Percentiles rank a stretch among this genome's conserved stretches.
Conservation (phyloP, 2,329 filamentous ascomycete species). For the Pseudogymnoascus sp. region DNA sequence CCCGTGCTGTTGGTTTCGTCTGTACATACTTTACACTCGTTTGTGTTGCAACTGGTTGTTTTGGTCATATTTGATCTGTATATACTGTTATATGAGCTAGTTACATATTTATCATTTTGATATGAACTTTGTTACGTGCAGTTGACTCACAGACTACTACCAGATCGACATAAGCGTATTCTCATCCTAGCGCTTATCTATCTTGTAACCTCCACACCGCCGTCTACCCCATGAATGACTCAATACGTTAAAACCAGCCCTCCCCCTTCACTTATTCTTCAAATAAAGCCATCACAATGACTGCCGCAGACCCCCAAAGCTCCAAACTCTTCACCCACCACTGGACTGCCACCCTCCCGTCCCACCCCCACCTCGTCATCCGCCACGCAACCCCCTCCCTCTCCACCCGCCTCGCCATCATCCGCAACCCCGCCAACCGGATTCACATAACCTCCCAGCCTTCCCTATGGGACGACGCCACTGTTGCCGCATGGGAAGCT, state of each 20-base stretch:
- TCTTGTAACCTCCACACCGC: not conserved
- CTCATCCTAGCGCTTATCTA: not conserved
- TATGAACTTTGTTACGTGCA: not conserved
- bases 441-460: not conserved
- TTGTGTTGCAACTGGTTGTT: not conserved
- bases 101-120: not conserved
- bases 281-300: not conserved
- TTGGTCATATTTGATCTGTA: conserved; percentile 31
- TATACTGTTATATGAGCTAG: conserved; percentile 38
- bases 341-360: conserved; percentile 39
- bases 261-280: conserved; percentile 27
- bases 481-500: conserved; percentile 11
- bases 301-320: not conserved
- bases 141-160: not conserved
- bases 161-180: not conserved
- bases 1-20: not conserved
- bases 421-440: conserved; percentile 12
- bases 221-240: not conserved
- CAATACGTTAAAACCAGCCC: conserved; percentile 36
- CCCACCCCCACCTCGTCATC: conserved; percentile 43
- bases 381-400: conserved; percentile 42
- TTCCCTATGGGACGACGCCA: conserved; percentile 12
- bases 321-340: conserved; percentile 33
- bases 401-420: conserved; percentile 36
- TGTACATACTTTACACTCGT: not conserved